Percentiles rank a stretch among this genome's conserved stretches.
Evolutionary conservation across 148 eudicot species (phyloP).

Genomic region (Vaccinium corymbosum): DNA sequence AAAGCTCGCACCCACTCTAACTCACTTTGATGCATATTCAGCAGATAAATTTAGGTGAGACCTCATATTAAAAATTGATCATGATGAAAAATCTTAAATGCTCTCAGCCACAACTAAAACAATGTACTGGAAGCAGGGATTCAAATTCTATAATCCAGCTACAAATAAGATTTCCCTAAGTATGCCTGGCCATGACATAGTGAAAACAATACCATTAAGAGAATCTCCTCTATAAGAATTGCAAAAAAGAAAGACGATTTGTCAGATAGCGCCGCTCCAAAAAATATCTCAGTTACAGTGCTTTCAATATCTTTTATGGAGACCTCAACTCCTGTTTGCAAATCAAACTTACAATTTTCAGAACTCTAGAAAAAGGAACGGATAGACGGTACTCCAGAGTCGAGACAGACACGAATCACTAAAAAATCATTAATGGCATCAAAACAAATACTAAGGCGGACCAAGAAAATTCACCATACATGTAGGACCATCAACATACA

Average conservation of each 20-base stretch:
- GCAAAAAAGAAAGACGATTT: constrained; percentile 44
- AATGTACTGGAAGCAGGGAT: neutral
- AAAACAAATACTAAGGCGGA: neutral
- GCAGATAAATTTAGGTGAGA: neutral
- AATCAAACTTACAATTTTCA: neutral
- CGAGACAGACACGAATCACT: neutral
- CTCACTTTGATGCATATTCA: neutral
- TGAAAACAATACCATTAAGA: neutral
- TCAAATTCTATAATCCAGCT: neutral
- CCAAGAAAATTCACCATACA: neutral
- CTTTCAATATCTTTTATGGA: constrained; percentile 58
- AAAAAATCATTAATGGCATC: neutral
- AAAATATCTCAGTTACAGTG: constrained; percentile 54
- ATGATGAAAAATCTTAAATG: neutral
- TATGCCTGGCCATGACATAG: neutral
- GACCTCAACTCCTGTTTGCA: constrained; percentile 71
- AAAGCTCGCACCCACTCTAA: neutral
- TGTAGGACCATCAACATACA: neutral
- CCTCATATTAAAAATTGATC: neutral
- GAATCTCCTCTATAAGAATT: neutral
- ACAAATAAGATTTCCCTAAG: neutral
- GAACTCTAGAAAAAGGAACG: neutral
- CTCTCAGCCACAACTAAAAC: neutral
- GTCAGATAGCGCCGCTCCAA: constrained; percentile 80
- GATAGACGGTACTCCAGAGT: neutral